A percentile compares a stretch with the other conserved stretches of the same genome.
Evolutionary conservation across 2,329 filamentous ascomycete genomes (phyloP).

Genomic region (Trichoderma koningii): DNA sequence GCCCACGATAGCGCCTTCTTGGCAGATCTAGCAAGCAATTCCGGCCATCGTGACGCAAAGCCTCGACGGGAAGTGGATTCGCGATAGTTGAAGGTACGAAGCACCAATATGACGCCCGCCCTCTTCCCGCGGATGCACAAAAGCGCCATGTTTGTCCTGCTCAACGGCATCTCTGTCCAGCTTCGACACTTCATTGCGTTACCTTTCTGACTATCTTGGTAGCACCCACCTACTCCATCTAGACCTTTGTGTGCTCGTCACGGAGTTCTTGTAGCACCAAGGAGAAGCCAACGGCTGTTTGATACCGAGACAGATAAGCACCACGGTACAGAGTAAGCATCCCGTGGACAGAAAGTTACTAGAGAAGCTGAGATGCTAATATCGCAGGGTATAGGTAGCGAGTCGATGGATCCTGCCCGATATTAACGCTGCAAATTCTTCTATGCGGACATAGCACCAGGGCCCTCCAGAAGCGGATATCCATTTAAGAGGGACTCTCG

Average conservation of each 20-base stretch:
- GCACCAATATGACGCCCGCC: slow-evolving; percentile 5
- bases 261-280: not conserved
- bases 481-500: not conserved
- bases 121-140: slow-evolving; percentile 11
- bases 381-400: not conserved
- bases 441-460: not conserved
- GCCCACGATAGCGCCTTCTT: slow-evolving; percentile 15
- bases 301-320: slow-evolving; percentile 4
- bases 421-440: not conserved
- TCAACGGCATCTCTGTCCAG: not conserved
- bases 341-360: not conserved
- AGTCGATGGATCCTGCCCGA: slow-evolving; percentile 3
- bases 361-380: slow-evolving; percentile 2
- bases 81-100: slow-evolving; percentile 13
- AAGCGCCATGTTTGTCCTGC: slow-evolving; percentile 10
- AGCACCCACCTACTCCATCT: not conserved
- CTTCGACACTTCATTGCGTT: not conserved
- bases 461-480: not conserved
- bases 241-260: not conserved
- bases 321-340: not conserved
- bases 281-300: slow-evolving; percentile 2
- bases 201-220: not conserved
- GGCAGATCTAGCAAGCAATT: not conserved
- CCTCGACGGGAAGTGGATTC: slow-evolving; percentile 2
- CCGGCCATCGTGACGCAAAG: slow-evolving; percentile 3